Conservation (phyloP, 2,329 filamentous ascomycete genomes). For the Nemania sp. region DNA sequence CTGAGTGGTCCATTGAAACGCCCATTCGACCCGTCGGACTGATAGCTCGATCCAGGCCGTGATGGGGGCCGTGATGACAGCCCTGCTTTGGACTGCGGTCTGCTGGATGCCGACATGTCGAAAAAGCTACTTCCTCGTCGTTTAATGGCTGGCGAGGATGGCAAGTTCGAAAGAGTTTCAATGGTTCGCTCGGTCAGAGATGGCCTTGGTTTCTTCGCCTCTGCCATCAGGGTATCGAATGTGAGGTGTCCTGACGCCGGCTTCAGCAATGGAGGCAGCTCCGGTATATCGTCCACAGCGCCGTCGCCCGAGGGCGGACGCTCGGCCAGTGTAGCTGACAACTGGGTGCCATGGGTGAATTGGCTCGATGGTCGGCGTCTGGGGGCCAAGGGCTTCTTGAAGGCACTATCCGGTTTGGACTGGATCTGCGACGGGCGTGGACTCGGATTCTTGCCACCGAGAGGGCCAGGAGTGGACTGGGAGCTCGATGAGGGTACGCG, state of each 20-base stretch:
- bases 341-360: constrained; percentile 24
- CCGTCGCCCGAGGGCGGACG: constrained; percentile 8
- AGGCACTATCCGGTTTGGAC: constrained; percentile 26
- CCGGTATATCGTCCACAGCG: constrained; percentile 22
- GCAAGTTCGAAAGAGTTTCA: constrained; percentile 78
- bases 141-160: constrained; percentile 73
- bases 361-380: constrained; percentile 36
- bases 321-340: constrained; percentile 19
- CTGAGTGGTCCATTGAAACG: constrained; percentile 56
- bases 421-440: constrained; percentile 22
- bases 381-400: constrained; percentile 32
- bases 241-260: constrained; percentile 31
- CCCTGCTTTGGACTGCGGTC: constrained; percentile 55
- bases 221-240: constrained; percentile 33
- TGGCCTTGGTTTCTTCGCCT: constrained; percentile 41
- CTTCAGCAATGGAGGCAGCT: constrained; percentile 32
- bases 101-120: constrained; percentile 62
- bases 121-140: constrained; percentile 75
- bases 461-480: constrained; percentile 29
- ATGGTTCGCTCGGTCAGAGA: constrained; percentile 85
- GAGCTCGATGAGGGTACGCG: constrained; percentile 32
- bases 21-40: constrained; percentile 60
- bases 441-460: constrained; percentile 29
- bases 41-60: constrained; percentile 65
- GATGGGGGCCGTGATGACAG: constrained; percentile 62